phyloP scores from a whole-genome alignment of 1,139 yeast species.

The Debaryomyces fabryi region DNA sequence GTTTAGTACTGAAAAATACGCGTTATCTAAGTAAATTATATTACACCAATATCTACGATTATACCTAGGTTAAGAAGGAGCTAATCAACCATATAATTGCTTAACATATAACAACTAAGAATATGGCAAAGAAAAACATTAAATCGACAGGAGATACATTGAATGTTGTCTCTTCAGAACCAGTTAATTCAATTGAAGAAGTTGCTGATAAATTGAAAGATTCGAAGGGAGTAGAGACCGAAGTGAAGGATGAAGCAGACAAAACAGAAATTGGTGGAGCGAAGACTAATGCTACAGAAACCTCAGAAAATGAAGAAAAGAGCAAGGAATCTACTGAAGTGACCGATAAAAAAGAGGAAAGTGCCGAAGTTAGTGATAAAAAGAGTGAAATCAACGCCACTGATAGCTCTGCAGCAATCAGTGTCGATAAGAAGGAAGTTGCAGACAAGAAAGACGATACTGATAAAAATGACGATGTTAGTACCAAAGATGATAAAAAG shows the following conservation, averaged over 20 bases:
- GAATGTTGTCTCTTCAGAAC: slow-evolving; percentile 38
- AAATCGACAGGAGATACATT: slow-evolving; percentile 26
- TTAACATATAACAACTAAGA: neutral
- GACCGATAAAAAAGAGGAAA: slow-evolving; percentile 6
- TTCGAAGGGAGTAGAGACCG: slow-evolving; percentile 13
- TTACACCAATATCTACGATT: neutral
- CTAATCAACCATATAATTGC: neutral
- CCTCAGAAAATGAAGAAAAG: neutral
- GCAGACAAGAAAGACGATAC: slow-evolving; percentile 6
- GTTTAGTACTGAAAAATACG: slow-evolving; percentile 3
- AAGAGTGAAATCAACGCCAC: slow-evolving; percentile 11
- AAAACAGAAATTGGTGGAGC: slow-evolving; percentile 12
- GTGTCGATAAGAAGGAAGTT: neutral
- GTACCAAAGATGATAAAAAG: neutral
- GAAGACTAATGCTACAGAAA: slow-evolving; percentile 10
- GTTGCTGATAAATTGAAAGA: neutral
- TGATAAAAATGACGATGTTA: neutral
- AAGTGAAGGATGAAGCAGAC: slow-evolving; percentile 3
- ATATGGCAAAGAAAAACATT: slow-evolving; percentile 15
- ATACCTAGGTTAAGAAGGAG: slow-evolving; percentile 3
- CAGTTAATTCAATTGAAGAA: slow-evolving; percentile 28
- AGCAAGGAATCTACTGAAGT: slow-evolving; percentile 1
- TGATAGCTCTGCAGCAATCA: slow-evolving; percentile 21
- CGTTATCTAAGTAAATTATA: neutral
- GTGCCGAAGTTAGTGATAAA: slow-evolving; percentile 9